These are phyloP conservation scores for Ceratocystis cacaofunesta DNA, from an alignment of 2,329 filamentous ascomycete genomes.

Conservation along the genomic window DNA sequence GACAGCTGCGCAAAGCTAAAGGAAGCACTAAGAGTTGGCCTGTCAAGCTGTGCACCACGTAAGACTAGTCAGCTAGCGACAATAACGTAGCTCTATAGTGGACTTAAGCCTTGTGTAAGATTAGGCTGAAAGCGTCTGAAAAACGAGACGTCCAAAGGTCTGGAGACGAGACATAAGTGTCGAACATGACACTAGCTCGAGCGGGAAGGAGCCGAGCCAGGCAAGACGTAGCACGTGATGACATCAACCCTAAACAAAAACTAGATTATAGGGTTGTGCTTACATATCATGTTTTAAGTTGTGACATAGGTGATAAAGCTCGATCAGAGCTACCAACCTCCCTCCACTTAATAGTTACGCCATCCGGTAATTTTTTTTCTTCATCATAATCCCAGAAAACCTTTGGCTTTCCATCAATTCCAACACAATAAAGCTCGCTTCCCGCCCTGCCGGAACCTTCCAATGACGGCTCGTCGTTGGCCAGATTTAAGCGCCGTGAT, in stretches of 20 bases:
- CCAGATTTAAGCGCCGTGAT: neutral
- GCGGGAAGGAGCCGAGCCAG: no score
- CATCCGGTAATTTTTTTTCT: no score
- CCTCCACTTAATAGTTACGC: no score
- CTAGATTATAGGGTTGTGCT: no score
- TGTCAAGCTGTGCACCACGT: neutral
- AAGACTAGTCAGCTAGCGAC: neutral
- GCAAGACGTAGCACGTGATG: rapidly evolving
- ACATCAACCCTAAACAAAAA: no score
- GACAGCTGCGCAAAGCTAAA: neutral
- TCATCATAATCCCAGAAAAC: no score
- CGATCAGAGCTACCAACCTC: no score
- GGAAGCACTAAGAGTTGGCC: neutral
- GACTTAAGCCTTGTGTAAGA: neutral
- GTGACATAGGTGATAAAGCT: no score
- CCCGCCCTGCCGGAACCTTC: neutral
- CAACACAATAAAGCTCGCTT: neutral
- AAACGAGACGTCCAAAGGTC: neutral
- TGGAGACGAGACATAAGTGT: neutral
- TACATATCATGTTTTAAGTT: no score
- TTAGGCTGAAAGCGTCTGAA: neutral
- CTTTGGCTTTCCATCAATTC: neutral
- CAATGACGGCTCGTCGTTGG: neutral
- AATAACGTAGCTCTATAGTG: neutral
- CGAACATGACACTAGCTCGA: no score